Evolutionary conservation across 805 yeast genomes (phyloP).

Genomic region (Wickerhamiella kurtzmanii): DNA sequence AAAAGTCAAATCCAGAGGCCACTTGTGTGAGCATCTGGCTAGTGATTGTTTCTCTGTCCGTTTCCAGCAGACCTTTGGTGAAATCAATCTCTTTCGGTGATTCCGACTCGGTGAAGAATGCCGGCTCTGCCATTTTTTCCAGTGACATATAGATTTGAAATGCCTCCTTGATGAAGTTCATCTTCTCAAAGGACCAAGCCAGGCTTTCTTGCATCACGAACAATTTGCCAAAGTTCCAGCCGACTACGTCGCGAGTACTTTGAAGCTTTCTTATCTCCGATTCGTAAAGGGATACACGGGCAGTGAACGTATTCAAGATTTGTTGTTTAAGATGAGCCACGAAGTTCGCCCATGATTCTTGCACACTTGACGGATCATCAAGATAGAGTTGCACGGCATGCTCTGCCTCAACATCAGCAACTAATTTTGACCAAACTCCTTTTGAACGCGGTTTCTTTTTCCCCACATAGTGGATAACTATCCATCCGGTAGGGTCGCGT

Average conservation of each 20-base stretch:
- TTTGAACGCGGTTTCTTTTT: conserved; percentile 8
- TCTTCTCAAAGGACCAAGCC: conserved; percentile 39
- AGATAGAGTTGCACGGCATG: conserved; percentile 16
- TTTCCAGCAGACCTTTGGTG: conserved; percentile 5
- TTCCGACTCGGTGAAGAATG: conserved; percentile 11
- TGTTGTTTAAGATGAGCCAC: conserved; percentile 35
- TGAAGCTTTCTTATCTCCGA: conserved; percentile 29
- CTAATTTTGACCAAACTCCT: conserved; percentile 16
- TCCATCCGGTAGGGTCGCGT: conserved; percentile 44
- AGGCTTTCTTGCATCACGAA: conserved; percentile 37
- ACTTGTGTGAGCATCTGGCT: conserved; percentile 25
- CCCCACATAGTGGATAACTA: conserved; percentile 38
- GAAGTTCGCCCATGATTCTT: conserved; percentile 41
- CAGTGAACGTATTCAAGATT: conserved; percentile 40
- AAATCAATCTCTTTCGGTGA: conserved; percentile 8
- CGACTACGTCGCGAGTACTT: conserved; percentile 25
- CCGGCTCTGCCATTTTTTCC: conserved; percentile 23
- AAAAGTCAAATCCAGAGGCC: conserved; percentile 29
- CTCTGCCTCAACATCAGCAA: conserved; percentile 24
- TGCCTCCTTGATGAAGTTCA: conserved; percentile 51
- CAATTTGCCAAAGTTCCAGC: conserved; percentile 34
- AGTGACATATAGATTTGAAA: conserved; percentile 38
- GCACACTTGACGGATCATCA: conserved; percentile 11
- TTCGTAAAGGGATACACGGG: conserved; percentile 32
- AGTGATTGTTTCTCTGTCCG: conserved; percentile 17